phyloP scores from a whole-genome alignment of 805 yeast genomes.

The Priceomyces castillae region DNA sequence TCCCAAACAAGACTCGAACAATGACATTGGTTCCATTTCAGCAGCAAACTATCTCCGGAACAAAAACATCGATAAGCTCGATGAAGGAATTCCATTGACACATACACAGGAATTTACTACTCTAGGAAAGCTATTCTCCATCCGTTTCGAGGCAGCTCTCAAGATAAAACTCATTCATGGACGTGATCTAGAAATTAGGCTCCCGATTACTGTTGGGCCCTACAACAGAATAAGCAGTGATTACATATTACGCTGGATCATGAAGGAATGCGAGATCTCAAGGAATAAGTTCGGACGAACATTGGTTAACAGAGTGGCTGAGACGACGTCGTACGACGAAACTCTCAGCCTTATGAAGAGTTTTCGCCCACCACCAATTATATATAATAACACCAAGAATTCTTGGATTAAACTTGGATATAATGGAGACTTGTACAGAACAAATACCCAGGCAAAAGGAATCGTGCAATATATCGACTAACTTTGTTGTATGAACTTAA shows the following conservation, averaged over 20 bases:
- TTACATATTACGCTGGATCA: conserved; percentile 51
- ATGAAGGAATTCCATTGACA: conserved; percentile 40
- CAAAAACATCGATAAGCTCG: conserved; percentile 23
- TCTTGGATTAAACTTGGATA: conserved; percentile 44
- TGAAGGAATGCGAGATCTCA: conserved; percentile 51
- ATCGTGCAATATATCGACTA: conserved; percentile 28
- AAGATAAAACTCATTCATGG: conserved; percentile 49
- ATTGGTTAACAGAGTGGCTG: conserved; percentile 20
- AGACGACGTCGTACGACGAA: conserved; percentile 18
- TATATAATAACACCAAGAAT: conserved; percentile 26
- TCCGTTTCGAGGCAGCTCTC: conserved; percentile 49
- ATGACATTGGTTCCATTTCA: conserved; percentile 9
- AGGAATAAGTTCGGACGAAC: conserved; percentile 32
- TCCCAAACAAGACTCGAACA: conserved; percentile 3
- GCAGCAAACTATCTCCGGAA: conserved; percentile 20
- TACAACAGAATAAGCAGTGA: conserved; percentile 48
- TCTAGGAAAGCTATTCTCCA: conserved; percentile 48
- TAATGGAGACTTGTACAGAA: conserved; percentile 32
- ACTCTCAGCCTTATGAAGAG: conserved; percentile 18
- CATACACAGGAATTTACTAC: conserved; percentile 53
- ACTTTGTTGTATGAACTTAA: too few species aligned
- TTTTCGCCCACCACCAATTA: conserved; percentile 24
- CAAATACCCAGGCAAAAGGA: conserved; percentile 12
- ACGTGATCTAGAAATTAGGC: conserved; percentile 46
- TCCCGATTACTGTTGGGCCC: conserved; percentile 56